Evolutionary conservation across 2,329 filamentous ascomycete genomes (phyloP).

Genomic region (Trichophyton simii): DNA sequence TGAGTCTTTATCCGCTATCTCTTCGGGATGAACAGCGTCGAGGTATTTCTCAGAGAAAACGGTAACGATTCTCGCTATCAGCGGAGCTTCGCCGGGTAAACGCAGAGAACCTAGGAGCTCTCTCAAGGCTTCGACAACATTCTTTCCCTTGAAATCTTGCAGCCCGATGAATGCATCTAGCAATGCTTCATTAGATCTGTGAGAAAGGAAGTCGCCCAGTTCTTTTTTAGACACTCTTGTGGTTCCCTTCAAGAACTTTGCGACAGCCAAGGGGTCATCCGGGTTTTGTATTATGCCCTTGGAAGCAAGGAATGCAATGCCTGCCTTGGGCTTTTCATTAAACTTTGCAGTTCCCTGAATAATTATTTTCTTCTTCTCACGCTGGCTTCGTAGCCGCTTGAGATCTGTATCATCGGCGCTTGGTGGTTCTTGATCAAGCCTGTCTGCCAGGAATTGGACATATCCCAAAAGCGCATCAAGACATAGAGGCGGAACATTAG

Average conservation of each 20-base stretch:
- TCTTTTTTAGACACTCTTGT: slow-evolving; percentile 79
- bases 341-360: slow-evolving; percentile 81
- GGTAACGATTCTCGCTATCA: slow-evolving; percentile 87
- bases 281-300: slow-evolving; percentile 73
- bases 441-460: slow-evolving; percentile 80
- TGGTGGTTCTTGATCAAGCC: slow-evolving; percentile 58
- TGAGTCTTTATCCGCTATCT: slow-evolving; percentile 72
- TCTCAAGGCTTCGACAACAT: slow-evolving; percentile 80
- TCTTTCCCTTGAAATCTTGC: slow-evolving; percentile 80
- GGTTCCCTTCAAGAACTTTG: slow-evolving; percentile 78
- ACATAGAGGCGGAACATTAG: slow-evolving; percentile 89
- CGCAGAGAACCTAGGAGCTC: slow-evolving; percentile 84
- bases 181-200: slow-evolving; percentile 74
- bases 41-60: slow-evolving; percentile 80
- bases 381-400: slow-evolving; percentile 53
- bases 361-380: slow-evolving; percentile 73
- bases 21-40: slow-evolving; percentile 53
- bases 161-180: slow-evolving; percentile 69
- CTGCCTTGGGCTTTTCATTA: slow-evolving; percentile 85
- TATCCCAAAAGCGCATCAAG: slow-evolving; percentile 83
- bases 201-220: slow-evolving; percentile 85
- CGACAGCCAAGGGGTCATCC: slow-evolving; percentile 62
- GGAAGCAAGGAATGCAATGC: slow-evolving; percentile 71
- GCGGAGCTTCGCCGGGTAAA: slow-evolving; percentile 77
- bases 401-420: slow-evolving; percentile 56